A percentile compares a stretch with the other conserved stretches of the same genome.
Evolutionary conservation across 139 green algal genomes (phyloP).

Genomic region (Chlorella sp.): DNA sequence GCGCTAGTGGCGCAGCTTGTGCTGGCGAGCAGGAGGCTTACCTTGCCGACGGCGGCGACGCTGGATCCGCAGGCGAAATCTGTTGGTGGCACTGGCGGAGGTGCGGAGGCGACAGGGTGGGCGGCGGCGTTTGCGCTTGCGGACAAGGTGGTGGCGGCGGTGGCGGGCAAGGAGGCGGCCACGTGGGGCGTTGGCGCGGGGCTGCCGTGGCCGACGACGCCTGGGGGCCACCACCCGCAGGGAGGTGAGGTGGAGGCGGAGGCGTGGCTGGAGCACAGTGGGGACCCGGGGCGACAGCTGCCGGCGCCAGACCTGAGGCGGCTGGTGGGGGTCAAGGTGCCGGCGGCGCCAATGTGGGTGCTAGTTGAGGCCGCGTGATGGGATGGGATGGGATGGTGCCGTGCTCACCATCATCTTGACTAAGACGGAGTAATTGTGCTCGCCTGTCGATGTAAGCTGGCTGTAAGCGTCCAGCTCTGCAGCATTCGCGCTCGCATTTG

Average conservation of each 20-base stretch:
- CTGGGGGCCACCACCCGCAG: too few relatives aligned
- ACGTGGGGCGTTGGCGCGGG: neutral
- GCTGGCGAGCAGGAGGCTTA: too few relatives aligned
- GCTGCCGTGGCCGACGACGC: neutral
- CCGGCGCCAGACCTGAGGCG: constrained; percentile 28
- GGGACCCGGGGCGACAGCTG: constrained; percentile 23
- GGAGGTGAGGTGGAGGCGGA: too few relatives aligned
- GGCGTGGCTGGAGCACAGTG: constrained; percentile 2
- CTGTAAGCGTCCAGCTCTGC: too few relatives aligned
- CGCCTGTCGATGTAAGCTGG: too few relatives aligned
- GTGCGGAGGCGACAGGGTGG: neutral
- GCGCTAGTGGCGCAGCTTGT: constrained; percentile 47
- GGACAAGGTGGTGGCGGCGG: neutral
- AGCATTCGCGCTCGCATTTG: too few relatives aligned
- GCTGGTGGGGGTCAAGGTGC: constrained; percentile 49
- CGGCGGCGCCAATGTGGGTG: constrained; percentile 14
- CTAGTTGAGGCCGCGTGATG: too few relatives aligned
- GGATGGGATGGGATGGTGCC: too few relatives aligned
- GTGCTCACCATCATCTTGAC: too few relatives aligned
- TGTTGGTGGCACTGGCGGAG: too few relatives aligned
- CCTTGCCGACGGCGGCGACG: neutral
- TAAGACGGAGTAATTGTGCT: too few relatives aligned
- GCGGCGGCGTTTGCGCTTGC: neutral
- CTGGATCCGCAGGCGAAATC: neutral
- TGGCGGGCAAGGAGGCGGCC: neutral